Conservation (phyloP, 352 stramenopile species). For the Phytophthora macrochlamydospora region DNA sequence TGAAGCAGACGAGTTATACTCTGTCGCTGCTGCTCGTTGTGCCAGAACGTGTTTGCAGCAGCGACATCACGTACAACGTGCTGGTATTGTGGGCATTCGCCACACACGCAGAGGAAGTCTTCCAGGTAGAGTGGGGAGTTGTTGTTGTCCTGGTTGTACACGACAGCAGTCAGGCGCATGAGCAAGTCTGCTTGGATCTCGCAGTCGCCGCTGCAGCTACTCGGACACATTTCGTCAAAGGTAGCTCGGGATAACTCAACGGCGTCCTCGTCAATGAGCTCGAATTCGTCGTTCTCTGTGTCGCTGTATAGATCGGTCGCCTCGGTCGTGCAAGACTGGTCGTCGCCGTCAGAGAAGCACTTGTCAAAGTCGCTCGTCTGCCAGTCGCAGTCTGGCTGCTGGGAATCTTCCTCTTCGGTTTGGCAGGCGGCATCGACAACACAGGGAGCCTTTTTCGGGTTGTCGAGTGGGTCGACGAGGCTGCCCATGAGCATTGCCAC, state of each 20-base stretch:
- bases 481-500: conserved; percentile 17
- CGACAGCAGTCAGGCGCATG: conserved; percentile 18
- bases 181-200: conserved; percentile 40
- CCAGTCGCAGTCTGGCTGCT: conserved; percentile 14
- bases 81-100: conserved; percentile 65
- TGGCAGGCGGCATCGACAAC: conserved; percentile 20
- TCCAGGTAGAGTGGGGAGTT: conserved; percentile 41
- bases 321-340: conserved; percentile 52
- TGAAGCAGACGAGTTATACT: conserved; percentile 63
- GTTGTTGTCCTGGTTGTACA: conserved; percentile 8
- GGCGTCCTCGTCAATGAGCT: conserved; percentile 25
- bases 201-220: conserved; percentile 37
- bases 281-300: conserved; percentile 28
- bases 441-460: conserved; percentile 9
- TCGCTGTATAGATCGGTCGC: conserved; percentile 55
- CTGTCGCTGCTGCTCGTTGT: conserved; percentile 29
- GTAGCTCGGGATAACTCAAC: conserved; percentile 15
- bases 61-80: conserved; percentile 54
- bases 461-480: conserved; percentile 12
- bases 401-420: conserved; percentile 16
- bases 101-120: conserved; percentile 70
- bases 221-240: conserved; percentile 11
- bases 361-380: conserved; percentile 13
- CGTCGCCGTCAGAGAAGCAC: conserved; percentile 27
- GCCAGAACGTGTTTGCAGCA: conserved; percentile 26